Evolutionary conservation across 1,284 basidiomycete species (phyloP), one percentile per base, ranked within the genome.

Genomic region (Exsudoporus floridanus): DNA sequence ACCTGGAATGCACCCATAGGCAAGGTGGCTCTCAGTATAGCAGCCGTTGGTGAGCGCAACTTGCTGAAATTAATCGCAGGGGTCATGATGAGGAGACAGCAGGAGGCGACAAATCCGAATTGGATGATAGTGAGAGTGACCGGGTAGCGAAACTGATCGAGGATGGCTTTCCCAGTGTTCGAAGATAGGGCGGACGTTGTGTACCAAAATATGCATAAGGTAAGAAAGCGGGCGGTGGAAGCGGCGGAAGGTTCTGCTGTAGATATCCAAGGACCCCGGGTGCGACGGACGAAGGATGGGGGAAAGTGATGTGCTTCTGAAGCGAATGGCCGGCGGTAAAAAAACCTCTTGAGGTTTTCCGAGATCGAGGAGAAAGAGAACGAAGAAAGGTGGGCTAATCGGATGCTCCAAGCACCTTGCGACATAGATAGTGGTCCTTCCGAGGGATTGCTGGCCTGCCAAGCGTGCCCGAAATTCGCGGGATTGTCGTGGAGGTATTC

Each of bases 71-170:
- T 82, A 23, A 92, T 72, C 40, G 79, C 61, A 18, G 88, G 89
- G 23, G 84, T 82, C 81, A 89, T 90, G 73, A 88, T 82, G 44
- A 96, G 70, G 54, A 90, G 77, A 66, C 92, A 97, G 72, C 90
- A 96, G 14, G 76, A 77, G 12, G 94, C 89, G 49, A 98, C 90
- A 68, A 98, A 98, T 58, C 86, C 91, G 70, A 99, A 99, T 71
- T 99, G 97, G 61, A 98, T 81, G 67, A 98, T 90, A n/a, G 97
- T 98, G 64, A 99, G 83, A 64, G 94, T 89, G 69, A 96, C 80
- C 27, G 94, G 86, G 72, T 94, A 89, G 58, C 89, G 79, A 74
- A 96, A 93, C 59, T 91, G 83, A 66, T 80, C 85, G 66, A 98
- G 78, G 73, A 98, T 90, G 47, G 88, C 78, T 73, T 99, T 92